These are phyloP conservation scores for Fistulifera pelliculosa DNA, from an alignment of 108 stramenopile genomes.

Conservation along the genomic window DNA sequence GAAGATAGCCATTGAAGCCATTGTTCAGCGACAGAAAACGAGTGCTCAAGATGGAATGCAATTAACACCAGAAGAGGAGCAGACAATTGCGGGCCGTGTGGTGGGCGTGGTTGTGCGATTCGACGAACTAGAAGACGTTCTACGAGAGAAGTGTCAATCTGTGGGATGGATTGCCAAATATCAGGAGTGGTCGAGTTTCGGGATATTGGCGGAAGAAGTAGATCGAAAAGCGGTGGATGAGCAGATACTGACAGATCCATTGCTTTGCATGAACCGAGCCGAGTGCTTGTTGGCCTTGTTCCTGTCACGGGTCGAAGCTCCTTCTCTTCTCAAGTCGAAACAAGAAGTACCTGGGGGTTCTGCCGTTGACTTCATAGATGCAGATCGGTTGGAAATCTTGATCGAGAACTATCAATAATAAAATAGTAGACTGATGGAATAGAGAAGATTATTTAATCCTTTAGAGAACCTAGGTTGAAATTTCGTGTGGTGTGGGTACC, in stretches of 20 bases:
- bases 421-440: too few relatives aligned
- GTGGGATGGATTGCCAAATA: slow-evolving; percentile 51
- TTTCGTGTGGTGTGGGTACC: too few relatives aligned
- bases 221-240: slow-evolving; percentile 21
- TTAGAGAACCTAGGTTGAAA: too few relatives aligned
- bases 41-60: slow-evolving; percentile 39
- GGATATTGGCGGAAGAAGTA: slow-evolving; percentile 30
- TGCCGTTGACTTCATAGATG: slow-evolving; percentile 69
- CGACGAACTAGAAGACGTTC: slow-evolving; percentile 41
- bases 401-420: slow-evolving; percentile 4
- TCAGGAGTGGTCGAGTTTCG: slow-evolving; percentile 59
- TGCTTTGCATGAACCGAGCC: slow-evolving; percentile 65
- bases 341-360: slow-evolving; percentile 51
- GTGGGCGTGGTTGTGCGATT: slow-evolving; percentile 77
- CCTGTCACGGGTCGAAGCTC: slow-evolving; percentile 53
- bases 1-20: slow-evolving; percentile 42
- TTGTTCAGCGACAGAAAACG: slow-evolving; percentile 42
- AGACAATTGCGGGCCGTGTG: slow-evolving; percentile 68
- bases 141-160: slow-evolving; percentile 18
- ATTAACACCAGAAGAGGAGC: slow-evolving; percentile 39
- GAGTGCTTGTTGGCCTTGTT: slow-evolving; percentile 78
- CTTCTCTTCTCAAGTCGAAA: slow-evolving; percentile 39
- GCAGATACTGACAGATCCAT: slow-evolving; percentile 48
- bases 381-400: slow-evolving; percentile 60
- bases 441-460: too few relatives aligned